These are phyloP conservation scores for Scortechinia acanthostroma DNA, from an alignment of 2,329 filamentous ascomycete species.

Conservation along the genomic window DNA sequence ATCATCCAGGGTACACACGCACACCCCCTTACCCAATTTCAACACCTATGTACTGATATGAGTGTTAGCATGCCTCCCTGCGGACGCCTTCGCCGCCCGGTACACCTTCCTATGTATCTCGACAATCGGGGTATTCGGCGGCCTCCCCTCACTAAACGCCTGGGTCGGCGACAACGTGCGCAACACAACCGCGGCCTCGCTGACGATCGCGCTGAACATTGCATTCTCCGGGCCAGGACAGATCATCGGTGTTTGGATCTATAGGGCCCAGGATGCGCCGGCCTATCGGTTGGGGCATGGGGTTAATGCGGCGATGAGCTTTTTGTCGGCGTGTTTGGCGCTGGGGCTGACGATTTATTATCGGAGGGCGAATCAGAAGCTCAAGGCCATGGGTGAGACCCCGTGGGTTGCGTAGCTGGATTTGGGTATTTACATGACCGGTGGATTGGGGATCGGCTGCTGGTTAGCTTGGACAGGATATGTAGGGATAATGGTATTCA, in stretches of 20 bases:
- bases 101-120: slow-evolving; percentile 12
- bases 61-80: slow-evolving; percentile 13
- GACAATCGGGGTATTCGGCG: slow-evolving; percentile 11
- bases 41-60: too few relatives aligned
- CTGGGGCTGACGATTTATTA: slow-evolving; percentile 3
- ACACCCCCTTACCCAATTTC: background rate
- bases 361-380: slow-evolving; percentile 1
- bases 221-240: slow-evolving; percentile 14
- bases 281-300: slow-evolving; percentile 5
- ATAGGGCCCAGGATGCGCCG: slow-evolving; percentile 7
- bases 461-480: too few relatives aligned
- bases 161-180: slow-evolving; percentile 15
- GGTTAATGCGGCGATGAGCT: slow-evolving; percentile 4
- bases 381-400: background rate
- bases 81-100: slow-evolving; percentile 9
- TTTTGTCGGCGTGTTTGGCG: background rate
- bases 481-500: too few relatives aligned
- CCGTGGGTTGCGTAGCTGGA: background rate
- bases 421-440: too few relatives aligned
- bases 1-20: background rate
- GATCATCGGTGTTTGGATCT: slow-evolving; percentile 17
- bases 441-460: too few relatives aligned
- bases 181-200: slow-evolving; percentile 10
- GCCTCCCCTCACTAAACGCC: slow-evolving; percentile 13
- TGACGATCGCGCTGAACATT: slow-evolving; percentile 14